Base-by-base conservation (phyloP, 2,329 filamentous ascomycete genomes). In the Scedosporium dehoogii region DNA sequence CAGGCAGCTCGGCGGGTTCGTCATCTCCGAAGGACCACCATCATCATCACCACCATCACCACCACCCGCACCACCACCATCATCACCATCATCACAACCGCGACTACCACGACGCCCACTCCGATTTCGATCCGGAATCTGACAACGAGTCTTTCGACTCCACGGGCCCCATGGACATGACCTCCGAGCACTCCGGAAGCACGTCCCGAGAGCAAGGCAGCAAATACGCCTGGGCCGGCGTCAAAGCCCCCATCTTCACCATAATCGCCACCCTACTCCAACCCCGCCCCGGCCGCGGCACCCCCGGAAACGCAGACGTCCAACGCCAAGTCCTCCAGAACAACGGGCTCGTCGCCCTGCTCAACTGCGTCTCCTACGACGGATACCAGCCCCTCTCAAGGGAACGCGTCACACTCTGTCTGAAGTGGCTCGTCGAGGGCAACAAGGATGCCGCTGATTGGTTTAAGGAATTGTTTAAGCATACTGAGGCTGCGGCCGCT, bases 331-430 rank as follows among this genome's bases (percentile, higher is more conserved):
- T 97, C 65, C 85, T 96, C 55, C 83, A 86, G 58, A 85, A 93
- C 68, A 90, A 91, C 66, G 93, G 93, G 51, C 89, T 97, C 53
- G 90, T 96, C 67, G 87, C 90, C 0, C 82, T 97, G 21, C 83
- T 97, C 16, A 92, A 92, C 70, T 96, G 92, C 74, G 97, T 92
- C 69, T 84, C 87, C 38, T 94, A 94, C 71, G 93, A 97, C 71
- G 91, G 93, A 68, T 86, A 96, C 75, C 97, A 97, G 70, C 91
- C 92, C 0, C 97, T 93, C 71, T 92, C 96, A 66, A 91, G 93
- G 69, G 93, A 97, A 73, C 90, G 92, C 66, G 90, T 91, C 2
- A 91, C 92, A 59, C 87, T 96, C 71, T 92, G 90, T 67, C 81
- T 96, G n/a, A 92, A 93, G 71, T 96, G 86, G 82, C 79, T 90